These are phyloP conservation scores for Evansstolkia leycettana DNA, from an alignment of 495 filamentous ascomycete genomes.

Conservation along the genomic window DNA sequence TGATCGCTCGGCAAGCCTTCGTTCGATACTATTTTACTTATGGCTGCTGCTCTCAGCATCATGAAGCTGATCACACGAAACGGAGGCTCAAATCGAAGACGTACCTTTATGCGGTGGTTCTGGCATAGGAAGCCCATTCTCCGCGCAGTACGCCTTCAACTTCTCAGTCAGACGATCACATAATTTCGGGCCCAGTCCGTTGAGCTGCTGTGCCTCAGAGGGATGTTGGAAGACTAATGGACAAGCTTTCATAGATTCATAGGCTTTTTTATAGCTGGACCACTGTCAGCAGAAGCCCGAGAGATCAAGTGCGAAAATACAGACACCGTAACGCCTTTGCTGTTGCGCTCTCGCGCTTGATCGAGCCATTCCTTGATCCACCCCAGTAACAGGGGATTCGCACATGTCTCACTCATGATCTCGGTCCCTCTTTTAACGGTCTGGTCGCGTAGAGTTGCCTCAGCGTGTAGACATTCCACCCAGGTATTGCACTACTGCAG, in stretches of 20 bases:
- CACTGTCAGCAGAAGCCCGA: constrained; percentile 4
- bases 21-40: constrained; percentile 32
- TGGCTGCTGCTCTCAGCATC: constrained; percentile 5
- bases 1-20: constrained; percentile 23
- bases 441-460: too few relatives aligned
- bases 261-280: constrained; percentile 61
- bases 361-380: constrained; percentile 79
- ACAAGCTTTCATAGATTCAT: constrained; percentile 69
- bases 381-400: constrained; percentile 61
- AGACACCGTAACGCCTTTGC: constrained; percentile 52
- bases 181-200: constrained; percentile 59
- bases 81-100: neutral
- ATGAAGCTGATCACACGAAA: neutral
- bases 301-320: constrained; percentile 8
- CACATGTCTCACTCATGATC: constrained; percentile 25
- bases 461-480: too few relatives aligned
- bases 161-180: constrained; percentile 60
- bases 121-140: constrained; percentile 63
- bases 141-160: constrained; percentile 50
- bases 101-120: constrained; percentile 27
- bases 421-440: too few relatives aligned
- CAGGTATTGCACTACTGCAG: too few relatives aligned
- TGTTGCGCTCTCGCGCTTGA: constrained; percentile 55
- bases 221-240: constrained; percentile 65
- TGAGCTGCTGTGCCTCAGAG: constrained; percentile 57